Evolutionary conservation across 108 stramenopile genomes (phyloP), one percentile per base, ranked within the genome.

Genomic region (Skeletonema menzelii): DNA sequence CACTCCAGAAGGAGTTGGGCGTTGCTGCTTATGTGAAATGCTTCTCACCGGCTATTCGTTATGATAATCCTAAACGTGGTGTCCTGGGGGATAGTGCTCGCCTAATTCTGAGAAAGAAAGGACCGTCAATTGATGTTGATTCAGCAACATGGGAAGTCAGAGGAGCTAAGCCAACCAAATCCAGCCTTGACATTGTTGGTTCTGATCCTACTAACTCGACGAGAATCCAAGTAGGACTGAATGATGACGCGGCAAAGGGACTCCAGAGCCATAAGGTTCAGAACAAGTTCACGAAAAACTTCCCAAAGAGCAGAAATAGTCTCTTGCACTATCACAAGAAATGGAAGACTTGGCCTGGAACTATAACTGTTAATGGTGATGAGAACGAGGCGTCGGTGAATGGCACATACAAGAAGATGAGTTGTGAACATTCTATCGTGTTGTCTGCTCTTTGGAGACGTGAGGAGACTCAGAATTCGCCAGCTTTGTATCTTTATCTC

Each of bases 1-100:
- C 56, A 11, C 73, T 84, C 5, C 64, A 78, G 27, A 34, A 37
- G n/a, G 37, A 74, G 15, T 62, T 77, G 44, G 80, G 84, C 30
- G 53, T 82, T 14, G 67, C 76, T 40, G 84, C 73, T 13, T 82
- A 73, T 46, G 26, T 84, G 2, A 71, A 80, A 13, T 84, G 84
- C 42, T 84, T 78, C 62, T 80, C 67, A 24, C 84, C 84, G 37
- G 80, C 84, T 12, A 84, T 84, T 70, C 76, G 84, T 14, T 62
- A 77, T 17, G 67, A 78, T 20, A 78, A 82, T 10, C 84, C 84
- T 4, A 35, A 70, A 27, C 84, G 84, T 63, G 84, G 84, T 64
- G 35, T 42, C 22, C 57, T 84, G 12, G 57, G 34, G 42, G 77
- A 82, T 37, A 63, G 67, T 37, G 84, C 84, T 32, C 68, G 84